Evolutionary conservation across 2,329 filamentous ascomycete species (phyloP), one percentile per base, ranked within the genome.

Genomic region (Zarea fungicola): DNA sequence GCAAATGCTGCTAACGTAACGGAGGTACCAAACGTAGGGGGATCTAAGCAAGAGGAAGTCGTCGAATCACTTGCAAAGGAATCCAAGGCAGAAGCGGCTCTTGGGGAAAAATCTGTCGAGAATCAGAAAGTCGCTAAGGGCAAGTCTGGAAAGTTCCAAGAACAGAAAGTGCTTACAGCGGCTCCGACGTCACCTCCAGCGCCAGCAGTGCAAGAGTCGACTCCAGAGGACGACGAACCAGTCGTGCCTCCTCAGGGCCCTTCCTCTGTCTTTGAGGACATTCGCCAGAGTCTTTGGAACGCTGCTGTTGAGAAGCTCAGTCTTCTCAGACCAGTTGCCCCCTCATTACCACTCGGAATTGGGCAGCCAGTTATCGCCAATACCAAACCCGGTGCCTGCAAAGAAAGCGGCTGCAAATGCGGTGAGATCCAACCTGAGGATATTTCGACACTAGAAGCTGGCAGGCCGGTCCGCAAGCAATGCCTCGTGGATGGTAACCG

Each of bases 401-500:
- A 65, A 43, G 65, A 68, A 41, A 62, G 56, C 45, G 56, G 60
- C 7, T 70, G 67, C 54, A 69, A 68, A 46, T 70, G 67, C 43
- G 64, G 65, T 6, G 67, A 70, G 54, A 69, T 70, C 25, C 64
- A 65, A 42, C 65, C 67, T 11, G 64, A 80, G 39, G 81, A 85
- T 52, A 74, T 81, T 25, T 68, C 72, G 13, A 63, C 70, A 3
- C 70, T 85, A 6, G 69, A 75, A n/a, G 69, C 73, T 2, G 81
- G 81, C 41, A 72, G 75, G 52, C 70, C 80, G 10, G 78, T 85
- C 8, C 77, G 75, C 52, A 85, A 84, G 62, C 66, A 82, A 32
- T 67, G 68, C 42, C 66, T 67, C 42, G 71, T 81, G 2, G 82
- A 85, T 53, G 82, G 81, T 48, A 76, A 78, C 62, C 77, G 84